These are phyloP conservation scores for Elsinoe perseae DNA, from an alignment of 2,329 filamentous ascomycete genomes.

Conservation along the genomic window DNA sequence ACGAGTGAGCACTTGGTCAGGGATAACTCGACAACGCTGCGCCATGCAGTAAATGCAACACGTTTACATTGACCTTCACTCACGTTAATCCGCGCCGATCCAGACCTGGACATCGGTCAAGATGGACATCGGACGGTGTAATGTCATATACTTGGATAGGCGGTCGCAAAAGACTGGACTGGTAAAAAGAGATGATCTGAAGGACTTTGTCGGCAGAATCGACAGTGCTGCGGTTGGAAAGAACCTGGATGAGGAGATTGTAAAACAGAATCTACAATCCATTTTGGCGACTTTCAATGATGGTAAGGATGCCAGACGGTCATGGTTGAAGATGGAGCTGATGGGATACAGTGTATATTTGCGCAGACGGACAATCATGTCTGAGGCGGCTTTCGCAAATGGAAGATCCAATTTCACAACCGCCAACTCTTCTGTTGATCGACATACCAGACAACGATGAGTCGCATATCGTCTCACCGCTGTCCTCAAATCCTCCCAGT, in stretches of 20 bases:
- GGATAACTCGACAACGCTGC: background rate
- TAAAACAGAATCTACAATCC: constrained; percentile 34
- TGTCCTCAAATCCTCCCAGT: constrained; percentile 34
- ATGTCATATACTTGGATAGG: constrained; percentile 39
- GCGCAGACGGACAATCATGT: constrained; percentile 33
- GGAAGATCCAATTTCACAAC: constrained; percentile 28
- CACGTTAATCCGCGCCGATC: background rate
- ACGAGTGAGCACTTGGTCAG: background rate
- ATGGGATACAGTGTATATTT: constrained; percentile 30
- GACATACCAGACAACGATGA: constrained; percentile 39
- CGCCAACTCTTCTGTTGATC: constrained; percentile 36
- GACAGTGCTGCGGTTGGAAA: constrained; percentile 19
- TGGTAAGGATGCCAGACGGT: constrained; percentile 26
- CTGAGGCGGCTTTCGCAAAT: constrained; percentile 32
- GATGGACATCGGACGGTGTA: constrained; percentile 40
- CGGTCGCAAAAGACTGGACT: constrained; percentile 28
- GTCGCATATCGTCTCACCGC: constrained; percentile 34
- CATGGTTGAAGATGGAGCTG: background rate
- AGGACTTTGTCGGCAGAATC: constrained; percentile 26
- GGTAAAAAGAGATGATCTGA: constrained; percentile 30
- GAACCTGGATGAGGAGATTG: constrained; percentile 28
- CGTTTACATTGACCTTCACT: background rate
- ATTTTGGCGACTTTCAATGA: constrained; percentile 36
- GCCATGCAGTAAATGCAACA: constrained; percentile 10
- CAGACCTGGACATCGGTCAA: background rate